phyloP scores from a whole-genome alignment of 2,329 filamentous ascomycete genomes.

The Colletotrichum ledebouriae region DNA sequence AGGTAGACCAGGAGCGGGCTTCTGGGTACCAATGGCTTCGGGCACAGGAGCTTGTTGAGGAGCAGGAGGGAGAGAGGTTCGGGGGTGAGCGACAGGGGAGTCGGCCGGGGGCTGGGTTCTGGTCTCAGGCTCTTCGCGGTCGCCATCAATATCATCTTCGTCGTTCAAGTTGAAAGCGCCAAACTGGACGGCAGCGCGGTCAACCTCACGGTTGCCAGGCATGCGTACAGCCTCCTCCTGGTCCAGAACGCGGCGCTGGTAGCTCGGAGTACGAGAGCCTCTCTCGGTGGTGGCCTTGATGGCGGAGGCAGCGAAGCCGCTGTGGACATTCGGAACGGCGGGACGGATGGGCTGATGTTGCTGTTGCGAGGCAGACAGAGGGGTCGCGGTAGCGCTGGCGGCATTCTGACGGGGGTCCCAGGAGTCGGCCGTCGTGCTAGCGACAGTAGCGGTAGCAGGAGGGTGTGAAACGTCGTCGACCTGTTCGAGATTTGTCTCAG shows the following conservation, averaged over 20 bases:
- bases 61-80: slow-evolving; percentile 86
- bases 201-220: slow-evolving; percentile 95
- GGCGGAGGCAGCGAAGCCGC: slow-evolving; percentile 84
- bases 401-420: slow-evolving; percentile 77
- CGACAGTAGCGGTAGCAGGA: slow-evolving; percentile 83
- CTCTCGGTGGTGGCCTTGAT: slow-evolving; percentile 79
- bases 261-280: slow-evolving; percentile 79
- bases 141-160: slow-evolving; percentile 91
- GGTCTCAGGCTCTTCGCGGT: slow-evolving; percentile 95
- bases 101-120: slow-evolving; percentile 93
- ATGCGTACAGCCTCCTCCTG: slow-evolving; percentile 98
- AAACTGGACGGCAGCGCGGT: slow-evolving; percentile 94
- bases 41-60: slow-evolving; percentile 66
- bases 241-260: slow-evolving; percentile 88
- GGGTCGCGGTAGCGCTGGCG: slow-evolving; percentile 73
- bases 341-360: slow-evolving; percentile 71
- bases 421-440: slow-evolving; percentile 90
- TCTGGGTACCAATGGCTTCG: slow-evolving; percentile 68
- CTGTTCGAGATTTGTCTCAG: slow-evolving; percentile 92
- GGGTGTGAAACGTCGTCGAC: slow-evolving; percentile 85
- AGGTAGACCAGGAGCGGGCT: slow-evolving; percentile 61
- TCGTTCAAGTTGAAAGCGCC: slow-evolving; percentile 92
- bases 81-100: slow-evolving; percentile 87
- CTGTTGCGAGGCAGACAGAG: slow-evolving; percentile 73
- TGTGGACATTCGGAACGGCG: slow-evolving; percentile 49